Evolutionary conservation across 2,329 filamentous ascomycete genomes (phyloP), one percentile per base, ranked within the genome.

Genomic region (Byssoonygena ceratinophila): DNA sequence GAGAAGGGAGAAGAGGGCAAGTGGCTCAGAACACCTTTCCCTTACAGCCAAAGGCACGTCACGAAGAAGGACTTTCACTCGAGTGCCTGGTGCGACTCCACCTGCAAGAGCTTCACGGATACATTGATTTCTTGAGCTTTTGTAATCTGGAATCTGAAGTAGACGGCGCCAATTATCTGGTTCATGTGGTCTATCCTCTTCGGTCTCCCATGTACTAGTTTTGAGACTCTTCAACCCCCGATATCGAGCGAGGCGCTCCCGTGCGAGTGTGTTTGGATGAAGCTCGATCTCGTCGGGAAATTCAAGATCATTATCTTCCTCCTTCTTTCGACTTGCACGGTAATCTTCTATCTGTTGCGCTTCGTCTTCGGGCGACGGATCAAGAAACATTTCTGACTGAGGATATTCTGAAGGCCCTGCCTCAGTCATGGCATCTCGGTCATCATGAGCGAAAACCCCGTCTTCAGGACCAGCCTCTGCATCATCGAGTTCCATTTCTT

Each of bases 281-380:
- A 98, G 75, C 68, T 98, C 94, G 54, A 98, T 92, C 68, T 98
- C 92, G 59, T 98, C 92, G 0, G 92, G 92, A 68, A 97, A 98
- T 67, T 97, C 91, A 51, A 86, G 80, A 67, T 98, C 92, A 12
- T 97, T 90, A 46, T 90, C 80, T 3, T 82, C 87, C 60, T 96
- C 91, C 22, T 82, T 82, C 48, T 82, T 81, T 63, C 89, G 87
- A 58, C 82, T 82, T 48, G 80, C 77, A 36, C 92, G 82, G 70
- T 89, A 98, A 41, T 84, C 84, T 52, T 82, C 86, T 37, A 98
- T 76, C 64, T 94, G 83, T 60, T 83, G 78, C 1, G 85, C 85
- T 63, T 94, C 89, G 57, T 96, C 89, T 61, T 95, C 84, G 1
- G 85, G 87, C 48, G 81, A 79, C 18, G 76, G 80, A 64, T 87